These are phyloP conservation scores for Mucor irregularis DNA, from an alignment of 371 early-diverging fungal genomes.

Conservation along the genomic window DNA sequence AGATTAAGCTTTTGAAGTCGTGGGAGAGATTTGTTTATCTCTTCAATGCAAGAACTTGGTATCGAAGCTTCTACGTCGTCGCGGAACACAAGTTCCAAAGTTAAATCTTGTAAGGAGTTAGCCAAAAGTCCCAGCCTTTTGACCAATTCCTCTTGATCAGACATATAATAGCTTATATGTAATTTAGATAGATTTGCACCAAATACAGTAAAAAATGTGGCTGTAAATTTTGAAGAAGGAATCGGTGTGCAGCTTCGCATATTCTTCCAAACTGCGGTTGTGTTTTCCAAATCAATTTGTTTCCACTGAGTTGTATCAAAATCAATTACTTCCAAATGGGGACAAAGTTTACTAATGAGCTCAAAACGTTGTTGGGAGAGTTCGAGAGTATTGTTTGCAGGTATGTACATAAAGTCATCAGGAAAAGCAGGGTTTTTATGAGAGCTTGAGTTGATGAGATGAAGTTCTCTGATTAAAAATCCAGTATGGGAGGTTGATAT, in stretches of 20 bases:
- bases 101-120: background rate
- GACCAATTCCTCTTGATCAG: background rate
- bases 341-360: conserved; percentile 6
- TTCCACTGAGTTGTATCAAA: conserved; percentile 19
- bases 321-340: conserved; percentile 12
- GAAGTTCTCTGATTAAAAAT: background rate
- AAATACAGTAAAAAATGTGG: background rate
- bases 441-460: background rate
- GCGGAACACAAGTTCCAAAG: conserved; percentile 1
- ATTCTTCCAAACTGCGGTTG: background rate
- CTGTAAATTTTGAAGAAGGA: background rate
- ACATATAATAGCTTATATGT: background rate
- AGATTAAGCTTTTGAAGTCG: background rate
- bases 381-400: too few relatives aligned
- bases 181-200: conserved; percentile 6
- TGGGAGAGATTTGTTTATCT: conserved; percentile 7
- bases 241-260: conserved; percentile 9
- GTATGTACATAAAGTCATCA: background rate
- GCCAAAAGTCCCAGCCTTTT: background rate
- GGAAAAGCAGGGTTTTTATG: background rate
- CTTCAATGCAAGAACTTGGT: background rate
- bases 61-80: background rate
- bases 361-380: conserved; percentile 14
- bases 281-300: background rate
- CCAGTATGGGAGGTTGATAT: background rate